Base-by-base conservation (phyloP, 495 filamentous ascomycete genomes). In the Lasiosphaeria ovina region DNA sequence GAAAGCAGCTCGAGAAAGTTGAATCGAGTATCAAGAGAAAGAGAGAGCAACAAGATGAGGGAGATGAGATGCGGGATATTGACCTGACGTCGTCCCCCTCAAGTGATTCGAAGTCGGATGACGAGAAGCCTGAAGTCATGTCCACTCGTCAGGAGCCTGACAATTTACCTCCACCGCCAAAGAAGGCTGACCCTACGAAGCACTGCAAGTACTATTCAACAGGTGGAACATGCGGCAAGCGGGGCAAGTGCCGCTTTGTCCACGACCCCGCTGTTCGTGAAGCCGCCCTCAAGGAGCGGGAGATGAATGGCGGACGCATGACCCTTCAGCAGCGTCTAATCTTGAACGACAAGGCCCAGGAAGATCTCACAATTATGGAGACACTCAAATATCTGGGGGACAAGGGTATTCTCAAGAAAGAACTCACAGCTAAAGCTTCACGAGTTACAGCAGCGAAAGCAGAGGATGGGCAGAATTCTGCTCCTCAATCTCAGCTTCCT, bases 221-320 rank as follows among this genome's bases (percentile, higher is more conserved):
- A 35, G 82, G 82, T 50, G 82, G 82, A n/a, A 83, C 73, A 24
- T 85, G 82, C 61, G 82, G 82, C 31, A 85, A 85, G 78, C 81
- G 82, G 78, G 81, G 80, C 79, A 85, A 85, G 80, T 85, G 82
- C 76, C 82, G 82, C 69, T 85, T 85, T 68, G 80, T 83, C 51
- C 82, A 85, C 64, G 82, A 85, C 62, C 71, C 76, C 4, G 73
- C 74, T 16, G 77, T 82, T 55, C 75, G 82, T 24, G 79, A 80
- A 59, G 79, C 78, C 52, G 81, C 82, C 31, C 68, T 83, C 35
- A 76, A 71, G 54, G 81, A 82, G 63, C 73, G 80, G 33, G 81
- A 79, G 54, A 66, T 71, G 58, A 83, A 83, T 65, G 79, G 79
- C 32, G 82, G 82, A 35, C 78, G 77, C 40, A 79, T 83, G 74